A percentile compares a stretch with the other conserved stretches of the same genome.
These are phyloP conservation scores for Delonix regia DNA, from an alignment of 306 rosid species.

Conservation along the genomic window DNA sequence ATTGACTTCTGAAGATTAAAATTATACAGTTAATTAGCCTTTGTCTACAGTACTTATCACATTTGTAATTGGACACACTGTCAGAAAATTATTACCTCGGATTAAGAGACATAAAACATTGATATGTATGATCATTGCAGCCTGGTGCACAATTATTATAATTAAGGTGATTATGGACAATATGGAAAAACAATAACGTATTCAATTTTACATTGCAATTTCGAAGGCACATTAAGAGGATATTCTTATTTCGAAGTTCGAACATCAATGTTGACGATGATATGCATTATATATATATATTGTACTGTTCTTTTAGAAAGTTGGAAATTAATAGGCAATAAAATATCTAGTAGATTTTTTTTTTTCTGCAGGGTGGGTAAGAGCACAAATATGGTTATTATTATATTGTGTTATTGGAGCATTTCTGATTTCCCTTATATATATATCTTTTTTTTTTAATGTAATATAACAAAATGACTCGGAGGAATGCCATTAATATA, in stretches of 20 bases:
- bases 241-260: not conserved
- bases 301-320: not conserved
- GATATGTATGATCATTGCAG: not conserved
- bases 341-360: too few relatives aligned
- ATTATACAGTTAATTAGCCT: not conserved
- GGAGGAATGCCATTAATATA: too few relatives aligned
- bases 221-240: not conserved
- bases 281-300: not conserved
- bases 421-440: too few relatives aligned
- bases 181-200: not conserved
- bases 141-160: not conserved
- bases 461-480: too few relatives aligned
- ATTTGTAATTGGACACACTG: conserved; percentile 6
- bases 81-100: not conserved
- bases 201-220: not conserved
- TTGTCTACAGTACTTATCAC: not conserved
- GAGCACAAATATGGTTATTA: too few relatives aligned
- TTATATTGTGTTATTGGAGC: too few relatives aligned
- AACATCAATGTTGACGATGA: not conserved
- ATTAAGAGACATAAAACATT: not conserved
- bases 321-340: too few relatives aligned
- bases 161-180: not conserved
- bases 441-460: too few relatives aligned
- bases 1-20: conserved; percentile 14
- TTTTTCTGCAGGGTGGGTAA: too few relatives aligned